Percentiles rank a stretch among this genome's conserved stretches.
phyloP scores from a whole-genome alignment of 352 stramenopile species.

The Discostella stelligera region DNA sequence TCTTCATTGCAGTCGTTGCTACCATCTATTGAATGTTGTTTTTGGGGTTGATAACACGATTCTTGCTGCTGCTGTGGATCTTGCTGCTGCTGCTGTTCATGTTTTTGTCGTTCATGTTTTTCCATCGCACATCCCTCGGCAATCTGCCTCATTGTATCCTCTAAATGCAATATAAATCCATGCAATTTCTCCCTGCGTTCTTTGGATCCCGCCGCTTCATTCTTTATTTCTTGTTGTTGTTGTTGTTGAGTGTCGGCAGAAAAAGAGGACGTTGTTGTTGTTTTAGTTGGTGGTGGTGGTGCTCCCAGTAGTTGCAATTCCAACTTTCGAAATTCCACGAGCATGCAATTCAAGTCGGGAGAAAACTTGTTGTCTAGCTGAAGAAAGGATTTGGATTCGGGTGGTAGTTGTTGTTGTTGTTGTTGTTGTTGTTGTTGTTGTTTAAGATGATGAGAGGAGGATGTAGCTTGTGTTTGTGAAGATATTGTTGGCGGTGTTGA shows the following conservation, averaged over 20 bases:
- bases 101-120: slow-evolving; percentile 19
- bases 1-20: slow-evolving; percentile 12
- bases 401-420: slow-evolving; percentile 26
- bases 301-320: slow-evolving; percentile 74
- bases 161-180: slow-evolving; percentile 78
- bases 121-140: slow-evolving; percentile 57
- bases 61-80: neutral
- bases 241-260: slow-evolving; percentile 10
- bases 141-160: slow-evolving; percentile 78
- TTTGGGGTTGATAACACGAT: neutral
- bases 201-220: slow-evolving; percentile 59
- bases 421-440: neutral
- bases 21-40: slow-evolving; percentile 19
- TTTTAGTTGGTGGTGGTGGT: slow-evolving; percentile 9
- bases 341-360: slow-evolving; percentile 77
- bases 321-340: slow-evolving; percentile 77
- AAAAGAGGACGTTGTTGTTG: too few relatives aligned
- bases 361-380: slow-evolving; percentile 70
- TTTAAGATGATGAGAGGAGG: neutral
- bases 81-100: neutral
- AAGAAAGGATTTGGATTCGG: slow-evolving; percentile 56
- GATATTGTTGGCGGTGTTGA: neutral
- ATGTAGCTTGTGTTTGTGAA: neutral
- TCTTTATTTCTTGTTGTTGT: slow-evolving; percentile 20
- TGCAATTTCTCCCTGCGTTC: slow-evolving; percentile 80